Evolutionary conservation across 2,329 filamentous ascomycete species (phyloP).

Genomic region (Aotearoamyces nothofagi): DNA sequence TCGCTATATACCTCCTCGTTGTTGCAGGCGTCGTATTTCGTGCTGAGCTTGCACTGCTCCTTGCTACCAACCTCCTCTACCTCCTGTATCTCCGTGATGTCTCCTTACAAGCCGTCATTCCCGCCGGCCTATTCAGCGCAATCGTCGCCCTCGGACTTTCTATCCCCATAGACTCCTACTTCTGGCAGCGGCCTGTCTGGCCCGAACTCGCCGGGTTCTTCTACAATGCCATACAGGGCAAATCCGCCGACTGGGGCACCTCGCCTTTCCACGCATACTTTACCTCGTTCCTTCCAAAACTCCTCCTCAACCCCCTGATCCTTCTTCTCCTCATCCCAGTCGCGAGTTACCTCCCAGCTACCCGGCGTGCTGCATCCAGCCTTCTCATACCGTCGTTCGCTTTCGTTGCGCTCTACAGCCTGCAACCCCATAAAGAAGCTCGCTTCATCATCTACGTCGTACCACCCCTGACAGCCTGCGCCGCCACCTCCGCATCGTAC

Average conservation of each 20-base stretch:
- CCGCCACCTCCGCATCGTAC: conserved; percentile 58
- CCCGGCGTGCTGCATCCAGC: conserved; percentile 25
- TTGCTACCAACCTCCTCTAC: conserved; percentile 50
- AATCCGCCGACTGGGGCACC: conserved; percentile 76
- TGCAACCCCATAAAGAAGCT: conserved; percentile 90
- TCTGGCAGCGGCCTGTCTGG: conserved; percentile 84
- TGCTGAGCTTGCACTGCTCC: conserved; percentile 72
- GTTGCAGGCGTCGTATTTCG: conserved; percentile 75
- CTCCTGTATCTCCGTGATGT: conserved; percentile 42
- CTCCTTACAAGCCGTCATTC: conserved; percentile 40
- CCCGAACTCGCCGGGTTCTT: conserved; percentile 81
- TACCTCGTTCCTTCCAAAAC: conserved; percentile 60
- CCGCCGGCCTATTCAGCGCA: conserved; percentile 50
- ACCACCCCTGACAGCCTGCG: conserved; percentile 64
- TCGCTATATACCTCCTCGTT: conserved; percentile 62
- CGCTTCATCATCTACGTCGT: conserved; percentile 86
- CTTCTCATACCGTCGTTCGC: conserved; percentile 50
- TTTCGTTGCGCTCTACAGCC: conserved; percentile 69
- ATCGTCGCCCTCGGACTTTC: conserved; percentile 53
- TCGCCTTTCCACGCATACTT: conserved; percentile 83
- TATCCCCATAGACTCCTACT: conserved; percentile 73
- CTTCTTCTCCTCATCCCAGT: conserved; percentile 35
- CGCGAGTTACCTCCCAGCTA: conserved; percentile 32
- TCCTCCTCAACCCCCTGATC: conserved; percentile 68
- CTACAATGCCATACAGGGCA: conserved; percentile 77